These are phyloP conservation scores for Amaranthus hypochondriacus DNA, from an alignment of 148 eudicot genomes.

Conservation along the genomic window DNA sequence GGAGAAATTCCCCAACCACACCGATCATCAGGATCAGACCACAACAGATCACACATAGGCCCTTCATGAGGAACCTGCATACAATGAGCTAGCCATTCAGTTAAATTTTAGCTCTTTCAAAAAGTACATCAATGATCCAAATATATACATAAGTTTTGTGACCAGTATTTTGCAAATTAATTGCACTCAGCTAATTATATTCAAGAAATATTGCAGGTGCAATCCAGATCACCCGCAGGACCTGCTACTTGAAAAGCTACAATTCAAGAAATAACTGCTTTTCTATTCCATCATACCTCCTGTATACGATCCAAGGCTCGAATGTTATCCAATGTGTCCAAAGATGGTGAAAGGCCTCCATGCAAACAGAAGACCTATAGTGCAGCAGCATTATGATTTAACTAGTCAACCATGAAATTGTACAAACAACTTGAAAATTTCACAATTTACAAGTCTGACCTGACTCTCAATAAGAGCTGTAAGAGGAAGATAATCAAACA, in stretches of 20 bases:
- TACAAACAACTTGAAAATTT: not conserved
- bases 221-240: not conserved
- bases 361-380: slow-evolving; percentile 86
- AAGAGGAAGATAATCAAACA: slow-evolving; percentile 91
- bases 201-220: not conserved
- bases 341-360: slow-evolving; percentile 96
- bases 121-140: not conserved
- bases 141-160: not conserved
- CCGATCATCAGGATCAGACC: slow-evolving; percentile 99
- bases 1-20: slow-evolving; percentile 99
- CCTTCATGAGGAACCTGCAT: slow-evolving; percentile 97
- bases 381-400: slow-evolving; percentile 4
- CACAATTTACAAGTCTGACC: slow-evolving; percentile 40
- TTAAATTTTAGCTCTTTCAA: too few species aligned
- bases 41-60: slow-evolving; percentile 98
- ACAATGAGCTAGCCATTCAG: not conserved
- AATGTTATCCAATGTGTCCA: slow-evolving; percentile 87
- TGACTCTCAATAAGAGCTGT: slow-evolving; percentile 98
- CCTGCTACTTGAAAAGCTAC: not conserved
- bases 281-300: slow-evolving; percentile 44
- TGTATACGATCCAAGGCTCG: slow-evolving; percentile 95
- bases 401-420: slow-evolving; percentile 1
- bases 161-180: not conserved
- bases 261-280: not conserved
- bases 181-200: too few species aligned